Base-by-base conservation (phyloP, 2,329 filamentous ascomycete genomes). In the Didymosphaeria variabile region DNA sequence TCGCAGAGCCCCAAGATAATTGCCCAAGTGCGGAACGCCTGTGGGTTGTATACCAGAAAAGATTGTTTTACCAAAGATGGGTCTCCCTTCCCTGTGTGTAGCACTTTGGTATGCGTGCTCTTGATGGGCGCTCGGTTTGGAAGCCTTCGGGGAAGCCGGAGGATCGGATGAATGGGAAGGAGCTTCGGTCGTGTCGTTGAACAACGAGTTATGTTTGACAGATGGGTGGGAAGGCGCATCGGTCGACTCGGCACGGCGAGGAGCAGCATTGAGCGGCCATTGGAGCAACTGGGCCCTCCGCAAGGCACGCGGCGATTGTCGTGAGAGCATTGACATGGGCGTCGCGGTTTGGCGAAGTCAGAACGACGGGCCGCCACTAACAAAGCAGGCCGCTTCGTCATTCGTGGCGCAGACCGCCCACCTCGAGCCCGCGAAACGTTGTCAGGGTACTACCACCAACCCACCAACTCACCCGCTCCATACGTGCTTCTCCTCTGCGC, bases 41-140 rank as follows among this genome's bases (percentile, higher is more conserved):
- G 95, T 99, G 19, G 95, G 95, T 79, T 99, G 95, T 70, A 99
- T 99, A 56, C 94, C 95, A 3, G 95, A 98, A 83, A 99, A 97
- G 72, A 98, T 87, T 54, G 70, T 68, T 57, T 69, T 66, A 29
- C 26, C 26, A 2, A 29, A 29, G 26, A 29, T 45, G 58, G 63
- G 57, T 57, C 45, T 21, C 10, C 44, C 17, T 47, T 57, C 19
- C 23, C 5, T 29, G 6, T 47, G 9, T 47, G 21, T 29, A 29
- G 26, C 26, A 4, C 26, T 29, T 29, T 29, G 26, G 26, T 29
- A 29, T 29, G 26, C 26, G 26, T 6, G 26, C 26, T 29, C 26
- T 29, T 4, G 4, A 29, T 29, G 6, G 0, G 6, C 26, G 26
- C 26, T 4, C 26, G 26, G 4, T 29, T 29, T 29, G 26, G 26